Evolutionary conservation across 768 basidiomycete genomes (phyloP).

Genomic region (Tremella yokohamensis): DNA sequence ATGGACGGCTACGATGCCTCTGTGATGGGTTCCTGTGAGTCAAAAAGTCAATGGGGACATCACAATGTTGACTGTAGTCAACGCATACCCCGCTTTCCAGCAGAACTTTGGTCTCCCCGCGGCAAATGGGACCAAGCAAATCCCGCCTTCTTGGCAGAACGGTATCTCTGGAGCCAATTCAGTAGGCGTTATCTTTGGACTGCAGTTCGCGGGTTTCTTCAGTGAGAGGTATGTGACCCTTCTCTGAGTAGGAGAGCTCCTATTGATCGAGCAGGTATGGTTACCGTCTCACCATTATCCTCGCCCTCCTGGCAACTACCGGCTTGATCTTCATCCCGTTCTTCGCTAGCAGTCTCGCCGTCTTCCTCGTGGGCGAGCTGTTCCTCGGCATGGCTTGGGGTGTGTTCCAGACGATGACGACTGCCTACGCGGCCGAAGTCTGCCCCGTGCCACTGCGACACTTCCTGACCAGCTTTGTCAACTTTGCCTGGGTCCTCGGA

Average conservation of each 20-base stretch:
- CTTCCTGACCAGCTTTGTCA: conserved; percentile 40
- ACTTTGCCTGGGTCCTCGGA: conserved; percentile 46
- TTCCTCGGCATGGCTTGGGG: conserved; percentile 36
- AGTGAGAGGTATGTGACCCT: too few relatives aligned
- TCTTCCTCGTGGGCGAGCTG: conserved; percentile 9
- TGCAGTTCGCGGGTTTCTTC: not conserved
- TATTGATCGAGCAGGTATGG: conserved; percentile 28
- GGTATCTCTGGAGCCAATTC: conserved; percentile 2
- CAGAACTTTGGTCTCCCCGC: conserved; percentile 9
- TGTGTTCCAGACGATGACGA: conserved; percentile 47
- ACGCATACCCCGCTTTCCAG: conserved; percentile 7
- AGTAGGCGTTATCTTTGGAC: not conserved
- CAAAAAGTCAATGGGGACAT: not conserved
- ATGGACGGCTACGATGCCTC: conserved; percentile 26
- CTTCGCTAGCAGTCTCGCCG: conserved; percentile 23
- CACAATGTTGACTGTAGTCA: not conserved
- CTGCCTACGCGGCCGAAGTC: conserved; percentile 49
- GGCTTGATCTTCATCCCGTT: conserved; percentile 27
- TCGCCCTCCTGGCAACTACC: conserved; percentile 19
- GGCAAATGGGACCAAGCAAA: conserved; percentile 1
- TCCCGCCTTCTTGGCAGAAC: conserved; percentile 4
- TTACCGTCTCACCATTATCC: conserved; percentile 19
- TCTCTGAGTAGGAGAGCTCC: too few relatives aligned
- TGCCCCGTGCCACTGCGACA: conserved; percentile 39
- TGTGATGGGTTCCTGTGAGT: conserved; percentile 10